Evolutionary conservation across 2,329 filamentous ascomycete genomes (phyloP), one percentile per base, ranked within the genome.

Genomic region (Diplocarpon rosae): DNA sequence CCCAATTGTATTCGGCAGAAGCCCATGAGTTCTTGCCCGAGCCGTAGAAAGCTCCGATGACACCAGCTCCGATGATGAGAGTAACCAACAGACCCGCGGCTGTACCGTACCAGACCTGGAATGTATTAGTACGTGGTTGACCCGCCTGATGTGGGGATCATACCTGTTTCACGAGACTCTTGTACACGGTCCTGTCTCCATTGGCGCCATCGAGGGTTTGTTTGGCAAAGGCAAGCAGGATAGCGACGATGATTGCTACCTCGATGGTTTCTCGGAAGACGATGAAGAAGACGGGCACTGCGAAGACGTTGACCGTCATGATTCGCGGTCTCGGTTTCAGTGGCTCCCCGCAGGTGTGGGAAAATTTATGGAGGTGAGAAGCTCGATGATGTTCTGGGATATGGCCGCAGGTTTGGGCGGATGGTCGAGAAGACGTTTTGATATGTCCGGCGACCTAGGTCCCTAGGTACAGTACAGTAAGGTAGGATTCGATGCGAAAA

Each of bases 231-330:
- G 86, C 78, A 33, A 94, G 74, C 29, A 94, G 70, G n/a, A 94
- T 83, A 0, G 87, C 90, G 51, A 93, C 78, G 56, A 94, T 85
- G 59, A 94, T 87, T 58, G 76, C 80, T 1, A 83, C 84, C 69
- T 94, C 87, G 38, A 94, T 69, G 34, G 79, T 78, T 67, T 94
- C 88, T 59, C 88, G 80, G 62, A 94, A 92, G 66, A 85, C 80
- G 62, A 95, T 85, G 68, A 95, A 89, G 69, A 94, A 94, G 44
- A 94, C 77, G 52, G 83, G 83, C 16, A 87, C 78, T 51, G 83
- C 75, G 63, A 88, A 88, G 46, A 88, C 78, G 61, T 83, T 75
- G 49, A 73, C 71, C 62, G 80, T 79, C 67, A 75, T 80, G 33
- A 27, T 52, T 45, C 8, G n/a, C 3, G 14, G 28, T 28, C 10